Evolutionary conservation across 495 filamentous ascomycete species (phyloP).

Genomic region (Glonium stellatum): DNA sequence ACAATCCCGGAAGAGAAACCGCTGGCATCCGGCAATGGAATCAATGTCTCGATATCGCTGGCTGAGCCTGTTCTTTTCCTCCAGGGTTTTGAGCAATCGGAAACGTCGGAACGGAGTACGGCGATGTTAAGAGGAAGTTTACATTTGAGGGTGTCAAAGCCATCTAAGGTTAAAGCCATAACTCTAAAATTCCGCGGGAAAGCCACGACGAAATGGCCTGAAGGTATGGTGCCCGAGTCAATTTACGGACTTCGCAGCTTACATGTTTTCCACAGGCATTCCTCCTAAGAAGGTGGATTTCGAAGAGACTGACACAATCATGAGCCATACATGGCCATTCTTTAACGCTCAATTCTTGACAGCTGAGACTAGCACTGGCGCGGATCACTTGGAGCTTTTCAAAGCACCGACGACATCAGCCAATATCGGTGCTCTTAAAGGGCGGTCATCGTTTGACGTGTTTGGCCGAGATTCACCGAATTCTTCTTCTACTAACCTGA

Average conservation of each 20-base stretch:
- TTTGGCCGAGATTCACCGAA: slow-evolving; percentile 42
- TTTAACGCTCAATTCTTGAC: slow-evolving; percentile 65
- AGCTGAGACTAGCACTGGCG: slow-evolving; percentile 58
- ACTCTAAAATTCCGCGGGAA: slow-evolving; percentile 79
- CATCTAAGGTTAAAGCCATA: slow-evolving; percentile 90
- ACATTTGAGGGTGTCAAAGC: slow-evolving; percentile 76
- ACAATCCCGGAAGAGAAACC: slow-evolving; percentile 42
- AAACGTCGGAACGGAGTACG: slow-evolving; percentile 57
- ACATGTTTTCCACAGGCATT: slow-evolving; percentile 53
- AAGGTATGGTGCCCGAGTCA: slow-evolving; percentile 49
- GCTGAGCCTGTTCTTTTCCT: slow-evolving; percentile 88
- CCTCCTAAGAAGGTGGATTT: slow-evolving; percentile 80
- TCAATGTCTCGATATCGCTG: slow-evolving; percentile 45
- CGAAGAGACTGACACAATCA: slow-evolving; percentile 70
- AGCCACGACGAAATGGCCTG: slow-evolving; percentile 91
- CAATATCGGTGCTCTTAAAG: slow-evolving; percentile 10
- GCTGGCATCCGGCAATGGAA: slow-evolving; percentile 45
- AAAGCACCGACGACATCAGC: slow-evolving; percentile 31
- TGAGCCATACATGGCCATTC: slow-evolving; percentile 72
- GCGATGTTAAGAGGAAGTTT: slow-evolving; percentile 83
- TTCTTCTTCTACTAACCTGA: slow-evolving; percentile 41
- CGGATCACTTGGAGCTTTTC: slow-evolving; percentile 51
- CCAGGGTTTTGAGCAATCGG: slow-evolving; percentile 82
- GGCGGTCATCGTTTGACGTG: slow-evolving; percentile 18
- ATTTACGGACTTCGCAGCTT: background rate